Conservation (phyloP, 2,329 filamentous ascomycete genomes). For the Xylaria sp. region DNA sequence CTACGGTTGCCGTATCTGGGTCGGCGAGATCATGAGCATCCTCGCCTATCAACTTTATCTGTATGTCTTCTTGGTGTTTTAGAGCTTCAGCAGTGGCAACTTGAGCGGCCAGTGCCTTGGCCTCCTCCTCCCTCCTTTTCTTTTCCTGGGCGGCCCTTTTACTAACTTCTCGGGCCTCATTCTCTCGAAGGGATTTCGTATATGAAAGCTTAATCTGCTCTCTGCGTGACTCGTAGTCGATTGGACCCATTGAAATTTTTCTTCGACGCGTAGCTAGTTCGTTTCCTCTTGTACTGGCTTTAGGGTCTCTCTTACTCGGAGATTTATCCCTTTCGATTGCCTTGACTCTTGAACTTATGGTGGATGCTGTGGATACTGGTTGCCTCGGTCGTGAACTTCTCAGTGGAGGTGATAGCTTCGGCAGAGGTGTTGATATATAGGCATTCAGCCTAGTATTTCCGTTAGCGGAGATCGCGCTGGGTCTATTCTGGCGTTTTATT, state of each 20-base stretch:
- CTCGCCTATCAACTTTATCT: constrained; percentile 29
- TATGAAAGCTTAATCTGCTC: constrained; percentile 87
- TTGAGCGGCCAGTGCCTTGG: constrained; percentile 48
- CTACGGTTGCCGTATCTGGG: constrained; percentile 6
- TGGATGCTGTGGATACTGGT: constrained; percentile 78
- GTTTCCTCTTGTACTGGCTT: constrained; percentile 50
- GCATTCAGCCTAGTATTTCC: constrained; percentile 73
- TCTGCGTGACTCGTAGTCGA: constrained; percentile 85
- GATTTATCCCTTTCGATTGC: constrained; percentile 67
- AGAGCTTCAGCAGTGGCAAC: constrained; percentile 59
- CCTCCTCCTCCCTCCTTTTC: constrained; percentile 63
- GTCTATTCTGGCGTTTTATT: constrained; percentile 54
- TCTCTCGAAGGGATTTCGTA: constrained; percentile 82
- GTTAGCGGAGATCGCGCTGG: constrained; percentile 58
- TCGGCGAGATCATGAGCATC: constrained; percentile 20
- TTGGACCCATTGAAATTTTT: constrained; percentile 73
- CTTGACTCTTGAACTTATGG: constrained; percentile 75
- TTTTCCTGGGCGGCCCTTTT: constrained; percentile 64
- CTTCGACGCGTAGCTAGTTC: constrained; percentile 57
- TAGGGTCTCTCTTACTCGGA: constrained; percentile 49
- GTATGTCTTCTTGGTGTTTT: constrained; percentile 32
- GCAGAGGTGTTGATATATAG: constrained; percentile 75
- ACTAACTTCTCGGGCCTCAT: constrained; percentile 66
- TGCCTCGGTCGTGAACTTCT: constrained; percentile 85
- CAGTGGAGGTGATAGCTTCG: constrained; percentile 80